Base-by-base conservation (phyloP, 345 rosid genomes). In the Cardiospermum halicacabum region DNA sequence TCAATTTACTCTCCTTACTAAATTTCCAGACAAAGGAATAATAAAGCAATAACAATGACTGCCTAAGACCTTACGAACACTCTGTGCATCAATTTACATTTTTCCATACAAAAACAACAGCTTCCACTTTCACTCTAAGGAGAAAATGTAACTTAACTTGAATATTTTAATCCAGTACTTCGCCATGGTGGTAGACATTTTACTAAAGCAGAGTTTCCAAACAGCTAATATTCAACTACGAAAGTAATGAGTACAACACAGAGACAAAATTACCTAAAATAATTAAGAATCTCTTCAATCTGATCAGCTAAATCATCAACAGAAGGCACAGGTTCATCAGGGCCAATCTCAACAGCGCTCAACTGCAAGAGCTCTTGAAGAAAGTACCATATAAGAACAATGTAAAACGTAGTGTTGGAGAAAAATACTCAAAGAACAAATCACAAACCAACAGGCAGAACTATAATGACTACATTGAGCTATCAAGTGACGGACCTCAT, bases 301-400 rank as follows among this genome's bases (percentile, higher is more conserved):
- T 94, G 99, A 76, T 94, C 97, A 13, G 93, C 96, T 66, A 94
- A 89, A 79, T 91, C 96, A 80, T 94, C 96, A 74, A 80, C 89
- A 8, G 99, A 87, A 77, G 78, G 87, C 65, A 84, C 59, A 70
- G 80, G 86, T 56, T 79, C 79, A 81, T 85, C 81, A 47, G 71
- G 73, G 68, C 87, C 56, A 71, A 83, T 62, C 11, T 80, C 48
- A 8, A 83, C 82, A 77, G 97, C 99, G 79, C 96, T 96, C 62
- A 91, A 89, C 99, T 95, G 92, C 90, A 91, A 94, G 73, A 70
- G 60, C 75, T 81, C 87, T 87, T 85, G 83, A 86, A 81, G 74
- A 80, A 83, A 75, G 72, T 67, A 36, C 74, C 72, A 19, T 27
- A 71, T 85, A 75, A 84, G 86, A 84, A 82, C 78, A 36, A 73